Evolutionary conservation across 208 protist genomes (phyloP), one percentile per base, ranked within the genome.

Genomic region (Porcisia deanei): DNA sequence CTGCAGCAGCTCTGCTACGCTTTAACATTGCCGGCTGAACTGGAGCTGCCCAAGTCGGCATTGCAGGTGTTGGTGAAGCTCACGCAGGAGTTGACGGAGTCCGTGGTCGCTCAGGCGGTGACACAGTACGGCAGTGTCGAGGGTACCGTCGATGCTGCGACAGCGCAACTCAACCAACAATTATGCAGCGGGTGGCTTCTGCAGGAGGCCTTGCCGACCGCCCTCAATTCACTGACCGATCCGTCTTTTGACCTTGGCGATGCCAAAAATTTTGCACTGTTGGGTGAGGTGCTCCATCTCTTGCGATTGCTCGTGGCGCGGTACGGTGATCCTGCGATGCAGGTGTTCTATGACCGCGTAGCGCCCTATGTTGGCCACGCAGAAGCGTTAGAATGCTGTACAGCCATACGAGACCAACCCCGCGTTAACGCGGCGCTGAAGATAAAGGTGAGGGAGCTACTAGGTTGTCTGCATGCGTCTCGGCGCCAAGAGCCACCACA

Each of bases 11-110:
- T 91, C 6, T 76, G 87, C 61, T 77, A 73, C 41, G 84, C 91
- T 6, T 37, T 92, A 37, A 75, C 83, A 37, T 76, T 94, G 30
- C 84, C 85, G 20, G 65, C 75, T 30, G 89, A 94, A 69, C 54
- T 89, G 81, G 89, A 94, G 75, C 80, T 96, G 67, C 84, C 89
- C 20, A 92, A 88, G 68, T 75, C 84, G 1, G 81, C 85, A n/a
- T 70, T 96, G 66, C 88, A 91, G 71, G 81, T 86, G 8, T 64
- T 91, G 7, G 82, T 74, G 61, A 86, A 87, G 75, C 70, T 93
- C 10, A 86, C 86, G 0, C 66, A 68, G n/a, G 84, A 83, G 68
- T 45, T 87, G 47, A 79, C 70, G 3, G 75, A 80, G 3, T 4
- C 59, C 1, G 71, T 67, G 5, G 57, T 61, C n/a, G 30, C 57